phyloP scores from a whole-genome alignment of 1,284 basidiomycete species.

The Malassezia japonica region DNA sequence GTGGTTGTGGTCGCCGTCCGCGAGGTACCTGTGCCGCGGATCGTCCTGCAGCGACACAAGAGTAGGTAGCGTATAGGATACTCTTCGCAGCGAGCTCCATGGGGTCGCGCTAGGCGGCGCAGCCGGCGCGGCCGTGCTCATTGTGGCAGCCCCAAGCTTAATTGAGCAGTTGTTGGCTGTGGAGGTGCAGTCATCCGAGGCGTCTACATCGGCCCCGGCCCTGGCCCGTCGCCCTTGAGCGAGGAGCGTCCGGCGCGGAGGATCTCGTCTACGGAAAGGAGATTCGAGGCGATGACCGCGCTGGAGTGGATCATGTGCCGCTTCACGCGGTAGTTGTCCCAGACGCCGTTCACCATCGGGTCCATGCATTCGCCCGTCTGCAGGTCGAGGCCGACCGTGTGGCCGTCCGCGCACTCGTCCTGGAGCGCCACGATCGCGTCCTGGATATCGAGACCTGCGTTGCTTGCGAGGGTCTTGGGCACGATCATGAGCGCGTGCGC shows the following conservation, averaged over 20 bases:
- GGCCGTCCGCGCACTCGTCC: conserved; percentile 72
- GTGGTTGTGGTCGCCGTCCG: not conserved
- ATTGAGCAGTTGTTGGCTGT: too few species aligned
- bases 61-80: conserved; percentile 32
- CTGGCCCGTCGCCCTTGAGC: conserved; percentile 25
- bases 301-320: conserved; percentile 93
- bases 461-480: conserved; percentile 90
- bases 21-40: conserved; percentile 5
- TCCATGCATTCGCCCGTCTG: conserved; percentile 93
- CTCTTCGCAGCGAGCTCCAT: conserved; percentile 7
- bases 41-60: conserved; percentile 6
- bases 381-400: conserved; percentile 76
- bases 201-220: conserved; percentile 1
- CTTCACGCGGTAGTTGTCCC: conserved; percentile 99
- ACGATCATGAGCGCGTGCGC: conserved; percentile 89
- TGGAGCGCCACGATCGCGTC: conserved; percentile 85
- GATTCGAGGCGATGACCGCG: conserved; percentile 93
- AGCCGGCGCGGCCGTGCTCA: not conserved
- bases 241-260: conserved; percentile 63
- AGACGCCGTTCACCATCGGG: conserved; percentile 85
- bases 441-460: conserved; percentile 95
- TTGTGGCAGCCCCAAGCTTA: not conserved
- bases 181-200: too few species aligned
- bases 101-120: not conserved
- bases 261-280: conserved; percentile 91